phyloP scores from a whole-genome alignment of 106 monocot species.

The Apostasia ramifera region DNA sequence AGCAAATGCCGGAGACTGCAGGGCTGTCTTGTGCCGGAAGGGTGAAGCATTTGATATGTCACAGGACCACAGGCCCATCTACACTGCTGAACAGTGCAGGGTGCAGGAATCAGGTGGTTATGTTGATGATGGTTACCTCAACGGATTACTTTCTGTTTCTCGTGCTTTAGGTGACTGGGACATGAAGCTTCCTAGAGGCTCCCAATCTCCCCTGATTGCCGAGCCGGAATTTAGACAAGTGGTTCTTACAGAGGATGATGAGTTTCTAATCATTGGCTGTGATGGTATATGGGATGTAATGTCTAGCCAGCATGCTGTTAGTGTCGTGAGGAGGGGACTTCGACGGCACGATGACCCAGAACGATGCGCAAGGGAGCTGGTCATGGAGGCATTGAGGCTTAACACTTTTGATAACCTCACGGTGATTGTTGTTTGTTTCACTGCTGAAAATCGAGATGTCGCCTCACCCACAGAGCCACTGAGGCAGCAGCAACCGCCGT shows the following conservation, averaged over 20 bases:
- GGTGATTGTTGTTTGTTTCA: conserved; percentile 50
- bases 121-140: conserved; percentile 58
- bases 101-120: conserved; percentile 40
- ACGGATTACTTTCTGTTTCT: conserved; percentile 50
- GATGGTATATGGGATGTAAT: conserved; percentile 79
- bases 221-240: conserved; percentile 49
- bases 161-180: conserved; percentile 71
- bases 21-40: conserved; percentile 50
- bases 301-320: conserved; percentile 50
- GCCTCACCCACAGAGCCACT: neutral
- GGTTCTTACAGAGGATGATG: conserved; percentile 41
- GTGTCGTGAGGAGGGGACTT: conserved; percentile 32
- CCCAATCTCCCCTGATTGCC: conserved; percentile 41
- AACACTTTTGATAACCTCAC: conserved; percentile 57
- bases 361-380: conserved; percentile 52
- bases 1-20: conserved; percentile 63
- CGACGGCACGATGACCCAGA: conserved; percentile 47
- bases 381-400: conserved; percentile 50
- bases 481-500: neutral
- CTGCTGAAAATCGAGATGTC: conserved; percentile 15
- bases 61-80: conserved; percentile 43
- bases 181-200: conserved; percentile 33
- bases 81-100: conserved; percentile 28
- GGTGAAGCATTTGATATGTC: conserved; percentile 59
- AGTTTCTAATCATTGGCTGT: conserved; percentile 65